phyloP scores from a whole-genome alignment of 179 eudicot species.

The Beta corolliflora region DNA sequence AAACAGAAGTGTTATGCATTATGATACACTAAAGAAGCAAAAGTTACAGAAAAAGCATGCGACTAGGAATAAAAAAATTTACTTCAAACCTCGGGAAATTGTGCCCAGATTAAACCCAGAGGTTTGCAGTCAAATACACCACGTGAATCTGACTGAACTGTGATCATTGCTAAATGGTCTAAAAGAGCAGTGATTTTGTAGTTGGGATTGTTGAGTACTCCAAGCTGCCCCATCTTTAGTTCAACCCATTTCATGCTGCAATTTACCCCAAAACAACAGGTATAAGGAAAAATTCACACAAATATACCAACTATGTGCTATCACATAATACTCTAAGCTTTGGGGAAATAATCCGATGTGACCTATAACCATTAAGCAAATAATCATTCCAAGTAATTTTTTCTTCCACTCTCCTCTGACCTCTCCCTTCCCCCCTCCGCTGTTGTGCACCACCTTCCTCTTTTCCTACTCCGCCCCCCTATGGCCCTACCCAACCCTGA shows the following conservation, averaged over 20 bases:
- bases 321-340: background rate
- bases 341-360: background rate
- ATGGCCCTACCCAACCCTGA: no score
- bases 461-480: no score
- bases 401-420: background rate
- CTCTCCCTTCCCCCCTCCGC: background rate
- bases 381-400: background rate
- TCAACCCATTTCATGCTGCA: constrained; percentile 99
- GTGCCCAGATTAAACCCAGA: constrained; percentile 91
- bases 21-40: background rate
- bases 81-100: constrained; percentile 72
- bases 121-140: constrained; percentile 94
- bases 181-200: constrained; percentile 94
- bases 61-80: background rate
- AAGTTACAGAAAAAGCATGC: background rate
- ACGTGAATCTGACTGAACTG: constrained; percentile 85
- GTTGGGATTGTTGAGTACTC: constrained; percentile 80
- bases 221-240: constrained; percentile 92
- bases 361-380: background rate
- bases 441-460: background rate
- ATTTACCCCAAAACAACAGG: background rate
- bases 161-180: constrained; percentile 95
- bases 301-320: background rate
- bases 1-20: background rate
- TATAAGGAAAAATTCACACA: background rate